Evolutionary conservation across 1,139 yeast genomes (phyloP), one percentile per base, ranked within the genome.

Genomic region (Suhomyces anneliseae): DNA sequence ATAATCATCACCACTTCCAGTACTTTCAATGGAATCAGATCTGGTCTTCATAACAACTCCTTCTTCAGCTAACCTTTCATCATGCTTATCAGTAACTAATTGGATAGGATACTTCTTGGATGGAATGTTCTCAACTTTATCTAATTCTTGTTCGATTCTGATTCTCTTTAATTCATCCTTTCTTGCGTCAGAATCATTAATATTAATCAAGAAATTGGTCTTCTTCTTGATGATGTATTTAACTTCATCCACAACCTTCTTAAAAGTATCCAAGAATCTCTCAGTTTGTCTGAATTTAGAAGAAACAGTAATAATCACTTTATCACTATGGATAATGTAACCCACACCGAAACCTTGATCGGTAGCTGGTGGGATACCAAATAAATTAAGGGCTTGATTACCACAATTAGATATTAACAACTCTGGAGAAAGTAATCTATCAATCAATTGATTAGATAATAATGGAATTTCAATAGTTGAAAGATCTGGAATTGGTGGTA

Each of bases 271-370:
- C 58, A 86, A 69, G 50, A 85, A 79, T 50, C 95, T 68, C 34
- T 78, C 81, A 1, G 90, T 87, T 65, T 86, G 93, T 56, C 93
- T 76, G 69, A 81, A 82, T 62, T 86, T 87, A 9, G 90, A 84
- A 24, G 87, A 82, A 43, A 85, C 70, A n/a, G 89, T 82, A 27
- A 87, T 75, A 19, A 76, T 76, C 5, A 74, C 70, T 42, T 69
- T 69, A 55, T 85, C 90, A 49, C 77, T 78, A 60, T 86, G 88
- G 47, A 86, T 78, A 39, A 85, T 84, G 58, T 87, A 87, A 0
- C 92, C 93, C 39, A 86, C 75, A 11, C 92, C 93, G 62, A 83
- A 86, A 0, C 95, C 95, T 54, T 83, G 83, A 43, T 87, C 82
- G 26, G 78, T 73, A 0, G 90, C 88, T 1, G 93, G 95, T 0